These are phyloP conservation scores for Wakefieldia striispora DNA, from an alignment of 768 basidiomycete species.

Conservation along the genomic window DNA sequence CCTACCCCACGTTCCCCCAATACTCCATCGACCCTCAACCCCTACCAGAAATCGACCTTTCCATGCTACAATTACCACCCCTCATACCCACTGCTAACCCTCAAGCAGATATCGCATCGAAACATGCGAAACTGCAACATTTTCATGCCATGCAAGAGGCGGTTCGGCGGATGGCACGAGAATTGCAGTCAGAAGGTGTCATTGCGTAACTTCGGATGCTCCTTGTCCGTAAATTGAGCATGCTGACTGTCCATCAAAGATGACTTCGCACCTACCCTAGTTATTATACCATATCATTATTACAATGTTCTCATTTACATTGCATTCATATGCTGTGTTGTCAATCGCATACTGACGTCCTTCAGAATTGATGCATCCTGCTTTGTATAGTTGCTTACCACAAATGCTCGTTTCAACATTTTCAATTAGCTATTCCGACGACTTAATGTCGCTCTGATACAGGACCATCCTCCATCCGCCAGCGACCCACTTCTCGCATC, in stretches of 20 bases:
- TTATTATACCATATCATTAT: constrained; percentile 21
- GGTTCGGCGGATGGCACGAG: constrained; percentile 32
- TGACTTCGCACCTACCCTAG: background rate
- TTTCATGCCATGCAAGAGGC: constrained; percentile 33
- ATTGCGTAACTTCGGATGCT: constrained; percentile 1
- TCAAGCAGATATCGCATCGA: constrained; percentile 2
- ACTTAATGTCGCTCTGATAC: constrained; percentile 57
- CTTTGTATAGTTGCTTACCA: background rate
- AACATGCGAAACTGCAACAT: constrained; percentile 19
- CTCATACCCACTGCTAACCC: background rate
- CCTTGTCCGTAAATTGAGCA: too few species aligned
- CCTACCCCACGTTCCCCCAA: constrained; percentile 2
- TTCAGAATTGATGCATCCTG: background rate
- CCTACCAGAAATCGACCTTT: constrained; percentile 26
- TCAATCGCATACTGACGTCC: background rate
- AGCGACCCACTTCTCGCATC: constrained; percentile 88
- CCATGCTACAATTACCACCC: constrained; percentile 22
- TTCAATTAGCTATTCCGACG: too few species aligned
- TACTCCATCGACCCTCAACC: constrained; percentile 1
- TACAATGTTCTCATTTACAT: background rate
- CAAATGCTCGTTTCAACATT: constrained; percentile 1
- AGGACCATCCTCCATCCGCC: constrained; percentile 80
- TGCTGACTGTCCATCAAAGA: constrained; percentile 4
- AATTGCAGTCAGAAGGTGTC: constrained; percentile 27
- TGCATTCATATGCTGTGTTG: background rate